phyloP scores from a whole-genome alignment of 495 filamentous ascomycete species.

The Penicillium atrosanguineum region DNA sequence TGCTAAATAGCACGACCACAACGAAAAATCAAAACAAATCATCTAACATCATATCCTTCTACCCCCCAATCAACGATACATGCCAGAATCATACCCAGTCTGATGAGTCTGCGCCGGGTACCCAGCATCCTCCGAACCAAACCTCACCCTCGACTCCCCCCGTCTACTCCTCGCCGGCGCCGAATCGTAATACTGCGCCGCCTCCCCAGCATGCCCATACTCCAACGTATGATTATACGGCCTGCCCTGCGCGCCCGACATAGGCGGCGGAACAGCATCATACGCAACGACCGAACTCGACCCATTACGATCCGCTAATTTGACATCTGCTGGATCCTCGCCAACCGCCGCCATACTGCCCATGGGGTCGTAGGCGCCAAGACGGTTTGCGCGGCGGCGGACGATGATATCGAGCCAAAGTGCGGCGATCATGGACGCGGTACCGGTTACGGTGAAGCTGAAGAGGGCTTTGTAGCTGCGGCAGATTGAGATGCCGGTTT shows the following conservation, averaged over 20 bases:
- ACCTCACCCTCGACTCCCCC: conserved; percentile 14
- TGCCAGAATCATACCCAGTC: conserved; percentile 36
- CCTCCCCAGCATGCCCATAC: conserved; percentile 25
- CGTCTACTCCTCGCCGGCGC: conserved; percentile 13
- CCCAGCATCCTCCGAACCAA: conserved; percentile 19
- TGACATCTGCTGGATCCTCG: conserved; percentile 31
- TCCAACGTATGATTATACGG: neutral
- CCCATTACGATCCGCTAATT: conserved; percentile 28
- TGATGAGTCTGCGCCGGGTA: conserved; percentile 24
- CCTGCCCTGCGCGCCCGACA: neutral
- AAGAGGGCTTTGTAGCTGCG: conserved; percentile 65
- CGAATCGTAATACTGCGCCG: conserved; percentile 29
- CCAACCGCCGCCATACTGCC: conserved; percentile 19
- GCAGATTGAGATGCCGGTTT: conserved; percentile 59
- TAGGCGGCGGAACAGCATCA: conserved; percentile 7
- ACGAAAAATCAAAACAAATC: neutral
- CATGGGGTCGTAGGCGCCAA: conserved; percentile 50
- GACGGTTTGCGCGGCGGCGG: conserved; percentile 36
- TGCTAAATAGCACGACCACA: conserved; percentile 7
- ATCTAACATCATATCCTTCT: neutral
- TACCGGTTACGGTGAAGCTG: conserved; percentile 55
- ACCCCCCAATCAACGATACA: conserved; percentile 27
- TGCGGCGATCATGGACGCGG: conserved; percentile 44
- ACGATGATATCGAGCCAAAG: conserved; percentile 52
- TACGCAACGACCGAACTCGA: conserved; percentile 1